Evolutionary conservation across 129 eudicot species (phyloP).

Genomic region (Cynara cardunculus): DNA sequence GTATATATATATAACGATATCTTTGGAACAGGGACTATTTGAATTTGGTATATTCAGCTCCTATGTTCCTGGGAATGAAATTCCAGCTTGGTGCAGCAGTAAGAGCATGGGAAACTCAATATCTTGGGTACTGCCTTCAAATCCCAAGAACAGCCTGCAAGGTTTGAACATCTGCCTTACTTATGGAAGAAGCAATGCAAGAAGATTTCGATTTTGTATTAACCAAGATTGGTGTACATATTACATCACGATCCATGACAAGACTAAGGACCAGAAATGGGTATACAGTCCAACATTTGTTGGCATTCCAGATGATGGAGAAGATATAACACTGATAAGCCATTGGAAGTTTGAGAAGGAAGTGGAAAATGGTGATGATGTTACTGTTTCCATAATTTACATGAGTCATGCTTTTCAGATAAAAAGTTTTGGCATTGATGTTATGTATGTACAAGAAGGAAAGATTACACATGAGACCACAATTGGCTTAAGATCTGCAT

Average conservation of each 20-base stretch:
- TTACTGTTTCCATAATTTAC: constrained; percentile 2
- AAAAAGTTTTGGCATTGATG: constrained; percentile 5
- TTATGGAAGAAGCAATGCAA: not conserved
- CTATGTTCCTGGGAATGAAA: constrained; percentile 9
- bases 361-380: constrained; percentile 17
- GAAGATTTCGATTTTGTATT: not conserved
- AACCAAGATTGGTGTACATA: not conserved
- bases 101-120: not conserved
- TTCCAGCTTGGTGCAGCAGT: constrained; percentile 16
- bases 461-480: not conserved
- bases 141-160: not conserved
- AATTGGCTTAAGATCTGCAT: not conserved
- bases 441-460: not conserved
- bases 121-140: not conserved
- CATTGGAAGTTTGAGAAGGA: constrained; percentile 16
- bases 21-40: constrained; percentile 2
- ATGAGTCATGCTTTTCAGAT: constrained; percentile 4
- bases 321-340: constrained; percentile 4
- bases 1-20: not conserved
- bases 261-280: constrained; percentile 22
- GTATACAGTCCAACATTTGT: constrained; percentile 11
- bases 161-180: not conserved
- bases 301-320: not conserved
- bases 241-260: constrained; percentile 8
- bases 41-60: constrained; percentile 21